Percentiles rank a stretch among this genome's conserved stretches.
phyloP scores from a whole-genome alignment of 768 basidiomycete genomes.

The Holtermanniella nyarrowii region DNA sequence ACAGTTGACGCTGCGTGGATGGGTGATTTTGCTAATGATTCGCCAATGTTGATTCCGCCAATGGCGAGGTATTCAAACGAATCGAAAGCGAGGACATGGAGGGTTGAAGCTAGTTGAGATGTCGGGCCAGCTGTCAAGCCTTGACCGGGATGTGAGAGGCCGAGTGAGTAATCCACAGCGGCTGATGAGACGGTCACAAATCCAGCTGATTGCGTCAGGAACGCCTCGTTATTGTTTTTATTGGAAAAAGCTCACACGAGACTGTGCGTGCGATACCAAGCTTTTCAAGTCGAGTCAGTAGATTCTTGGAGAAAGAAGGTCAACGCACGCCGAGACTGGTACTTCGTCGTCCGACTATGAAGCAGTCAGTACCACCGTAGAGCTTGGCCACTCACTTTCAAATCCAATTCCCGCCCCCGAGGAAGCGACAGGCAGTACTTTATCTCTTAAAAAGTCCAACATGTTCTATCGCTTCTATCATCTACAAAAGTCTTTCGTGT shows the following conservation, averaged over 20 bases:
- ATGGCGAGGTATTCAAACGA: conserved; percentile 1
- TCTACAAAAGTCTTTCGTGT: too few relatives aligned
- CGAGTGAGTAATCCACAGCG: conserved; percentile 4
- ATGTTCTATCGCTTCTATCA: too few relatives aligned
- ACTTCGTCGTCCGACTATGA: background rate
- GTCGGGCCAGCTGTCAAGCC: conserved; percentile 1
- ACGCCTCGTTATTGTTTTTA: background rate
- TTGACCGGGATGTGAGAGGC: background rate
- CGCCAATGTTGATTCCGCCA: conserved; percentile 3
- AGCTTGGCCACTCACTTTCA: background rate
- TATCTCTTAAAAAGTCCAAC: conserved; percentile 1
- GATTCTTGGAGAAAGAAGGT: background rate
- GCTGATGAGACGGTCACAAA: background rate
- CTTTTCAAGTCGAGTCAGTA: background rate
- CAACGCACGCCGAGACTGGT: background rate
- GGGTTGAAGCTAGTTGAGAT: background rate
- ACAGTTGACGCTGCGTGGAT: conserved; percentile 63
- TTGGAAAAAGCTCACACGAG: background rate
- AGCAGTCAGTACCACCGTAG: background rate
- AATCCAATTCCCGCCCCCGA: background rate
- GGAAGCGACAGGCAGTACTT: background rate
- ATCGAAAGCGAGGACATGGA: conserved; percentile 1
- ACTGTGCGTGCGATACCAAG: background rate
- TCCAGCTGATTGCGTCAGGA: background rate
- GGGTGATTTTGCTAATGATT: background rate